These are phyloP conservation scores for Quercus robur DNA, from an alignment of 306 rosid genomes.

Conservation along the genomic window DNA sequence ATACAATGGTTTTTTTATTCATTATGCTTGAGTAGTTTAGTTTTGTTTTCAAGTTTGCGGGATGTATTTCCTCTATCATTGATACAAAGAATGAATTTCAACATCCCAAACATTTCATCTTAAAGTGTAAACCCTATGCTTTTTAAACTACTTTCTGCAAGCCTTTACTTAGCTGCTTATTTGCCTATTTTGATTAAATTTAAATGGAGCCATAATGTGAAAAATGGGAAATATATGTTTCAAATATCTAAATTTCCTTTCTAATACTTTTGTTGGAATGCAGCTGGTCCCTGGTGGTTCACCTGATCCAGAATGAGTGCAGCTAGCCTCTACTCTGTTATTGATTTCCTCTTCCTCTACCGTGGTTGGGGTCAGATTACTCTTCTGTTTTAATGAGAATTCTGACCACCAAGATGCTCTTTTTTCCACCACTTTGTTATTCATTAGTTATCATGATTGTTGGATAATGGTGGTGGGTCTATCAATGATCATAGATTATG, in stretches of 20 bases:
- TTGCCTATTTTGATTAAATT: slow-evolving; percentile 4
- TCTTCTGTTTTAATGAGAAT: slow-evolving; percentile 39
- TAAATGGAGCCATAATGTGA: not conserved
- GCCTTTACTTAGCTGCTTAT: not conserved
- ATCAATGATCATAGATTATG: not conserved
- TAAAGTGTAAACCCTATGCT: not conserved
- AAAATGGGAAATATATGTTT: not conserved
- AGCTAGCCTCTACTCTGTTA: slow-evolving; percentile 4
- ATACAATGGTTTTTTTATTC: not conserved
- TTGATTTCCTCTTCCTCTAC: slow-evolving; percentile 6
- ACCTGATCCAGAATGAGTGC: slow-evolving; percentile 63
- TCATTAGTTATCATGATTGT: slow-evolving; percentile 23
- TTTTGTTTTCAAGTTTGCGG: not conserved
- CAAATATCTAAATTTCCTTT: not conserved
- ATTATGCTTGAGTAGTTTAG: not conserved
- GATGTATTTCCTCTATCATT: not conserved
- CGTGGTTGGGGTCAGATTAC: slow-evolving; percentile 6
- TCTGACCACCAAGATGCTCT: slow-evolving; percentile 18
- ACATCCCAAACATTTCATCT: not conserved
- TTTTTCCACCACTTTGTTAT: slow-evolving; percentile 8
- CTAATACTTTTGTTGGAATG: slow-evolving; percentile 20
- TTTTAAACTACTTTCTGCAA: not conserved
- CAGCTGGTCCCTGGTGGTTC: slow-evolving; percentile 91
- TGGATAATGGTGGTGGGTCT: slow-evolving; percentile 11
- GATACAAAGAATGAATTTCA: not conserved